phyloP scores from a whole-genome alignment of 2,329 filamentous ascomycete genomes.

The Beauveria sp. region DNA sequence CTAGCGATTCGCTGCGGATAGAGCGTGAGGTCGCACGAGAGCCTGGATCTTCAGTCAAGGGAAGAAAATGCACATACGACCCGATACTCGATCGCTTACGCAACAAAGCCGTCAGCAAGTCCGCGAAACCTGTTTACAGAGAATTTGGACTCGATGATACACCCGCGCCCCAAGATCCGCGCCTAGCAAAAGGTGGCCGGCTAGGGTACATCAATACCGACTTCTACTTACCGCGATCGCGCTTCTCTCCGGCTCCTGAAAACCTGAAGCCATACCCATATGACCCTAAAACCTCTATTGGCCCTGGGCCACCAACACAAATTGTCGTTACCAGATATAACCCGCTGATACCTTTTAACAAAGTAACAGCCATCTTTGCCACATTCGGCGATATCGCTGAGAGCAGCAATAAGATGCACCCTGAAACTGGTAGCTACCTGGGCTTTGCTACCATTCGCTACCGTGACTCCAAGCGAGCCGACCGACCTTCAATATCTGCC shows the following conservation, averaged over 20 bases:
- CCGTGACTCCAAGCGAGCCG: constrained; percentile 55
- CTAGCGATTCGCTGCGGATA: background rate
- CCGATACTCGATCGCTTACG: constrained; percentile 45
- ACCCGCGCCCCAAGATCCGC: constrained; percentile 67
- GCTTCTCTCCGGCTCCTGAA: constrained; percentile 65
- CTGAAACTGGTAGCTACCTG: constrained; percentile 85
- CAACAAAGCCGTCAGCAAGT: constrained; percentile 45
- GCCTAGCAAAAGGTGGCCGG: constrained; percentile 60
- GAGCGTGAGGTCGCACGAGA: constrained; percentile 43
- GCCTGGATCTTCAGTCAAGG: constrained; percentile 43
- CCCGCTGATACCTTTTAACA: constrained; percentile 72
- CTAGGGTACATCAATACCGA: constrained; percentile 62
- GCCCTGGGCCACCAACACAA: constrained; percentile 81
- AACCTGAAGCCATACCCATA: constrained; percentile 74
- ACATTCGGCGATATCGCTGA: constrained; percentile 82
- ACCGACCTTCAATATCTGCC: constrained; percentile 49
- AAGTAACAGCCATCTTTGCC: constrained; percentile 68
- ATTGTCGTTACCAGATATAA: constrained; percentile 96
- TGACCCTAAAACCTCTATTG: constrained; percentile 75
- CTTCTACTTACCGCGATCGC: constrained; percentile 63
- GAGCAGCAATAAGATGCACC: constrained; percentile 90
- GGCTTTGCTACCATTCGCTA: constrained; percentile 91
- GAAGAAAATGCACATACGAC: constrained; percentile 54
- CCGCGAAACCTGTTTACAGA: constrained; percentile 52
- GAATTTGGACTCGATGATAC: constrained; percentile 66